Base-by-base conservation (phyloP, 805 yeast genomes). In the Metschnikowia cubensis region DNA sequence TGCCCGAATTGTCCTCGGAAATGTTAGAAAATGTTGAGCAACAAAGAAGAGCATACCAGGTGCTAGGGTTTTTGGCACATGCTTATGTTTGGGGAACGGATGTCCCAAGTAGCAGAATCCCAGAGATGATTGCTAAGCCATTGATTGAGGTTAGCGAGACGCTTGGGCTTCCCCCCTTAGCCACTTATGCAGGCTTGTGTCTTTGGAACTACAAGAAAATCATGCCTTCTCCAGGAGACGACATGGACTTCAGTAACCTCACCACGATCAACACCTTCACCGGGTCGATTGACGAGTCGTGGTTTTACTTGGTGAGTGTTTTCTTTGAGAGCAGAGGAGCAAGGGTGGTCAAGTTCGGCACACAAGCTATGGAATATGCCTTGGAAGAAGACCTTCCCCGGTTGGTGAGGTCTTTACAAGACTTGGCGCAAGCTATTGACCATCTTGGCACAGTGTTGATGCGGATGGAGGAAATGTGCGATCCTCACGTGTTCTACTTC, bases 381-480 rank as follows among this genome's bases (percentile, higher is more conserved):
- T 71, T 83, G 39, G 68, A 69, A 2, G 71, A 76, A 44, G 69
- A 85, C 43, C 50, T 71, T 5, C 61, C 60, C 0, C 58, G 57
- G 3, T 80, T 83, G 8, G 70, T 73, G 7, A 62, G 57, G 34
- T 65, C 74, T 41, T 69, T 91, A 46, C 87, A 87, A 62, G 65
- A 61, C 35, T 67, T 91, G 48, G 96, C 96, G 1, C 87, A 85
- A 64, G 69, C 79, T 36, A 85, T 91, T 47, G 96, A 88, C 62
- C 71, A 74, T 51, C 71, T 92, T 56, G 94, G 90, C 13, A 74
- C 85, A 3, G 77, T 87, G 1, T 69, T 92, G 57, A 81, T 84
- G 80, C 77, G 80, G 58, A 87, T 91, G 94, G 90, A 87, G 61
- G 96, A 91, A 57, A 86, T 86, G 86, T 89, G 97, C 67, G 96